Conservation (phyloP, 345 rosid genomes). For the Stellera chamaejasme region DNA sequence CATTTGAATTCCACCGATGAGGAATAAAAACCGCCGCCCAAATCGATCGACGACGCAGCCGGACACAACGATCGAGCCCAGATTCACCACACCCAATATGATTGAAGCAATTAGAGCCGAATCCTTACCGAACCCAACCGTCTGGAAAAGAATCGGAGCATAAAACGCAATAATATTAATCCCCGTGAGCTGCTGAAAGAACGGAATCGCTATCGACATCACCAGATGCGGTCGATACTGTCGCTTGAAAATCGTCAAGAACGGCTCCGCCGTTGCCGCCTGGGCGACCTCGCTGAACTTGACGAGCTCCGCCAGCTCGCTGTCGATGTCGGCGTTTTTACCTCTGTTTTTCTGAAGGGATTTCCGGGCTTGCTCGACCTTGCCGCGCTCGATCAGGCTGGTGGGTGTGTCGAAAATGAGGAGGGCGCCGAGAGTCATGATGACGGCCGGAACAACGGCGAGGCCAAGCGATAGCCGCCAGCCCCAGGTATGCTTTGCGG, state of each 20-base stretch:
- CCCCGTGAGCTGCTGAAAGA: slow-evolving; percentile 78
- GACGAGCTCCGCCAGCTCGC: slow-evolving; percentile 43
- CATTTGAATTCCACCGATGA: slow-evolving; percentile 61
- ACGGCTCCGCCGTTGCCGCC: slow-evolving; percentile 40
- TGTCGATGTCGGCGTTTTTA: slow-evolving; percentile 31
- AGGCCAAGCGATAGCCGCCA: slow-evolving; percentile 87
- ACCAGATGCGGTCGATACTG: slow-evolving; percentile 68
- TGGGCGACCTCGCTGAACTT: slow-evolving; percentile 38
- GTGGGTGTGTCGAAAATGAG: slow-evolving; percentile 64
- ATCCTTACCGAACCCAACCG: slow-evolving; percentile 67
- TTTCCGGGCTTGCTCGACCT: slow-evolving; percentile 37
- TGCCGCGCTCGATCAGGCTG: slow-evolving; percentile 68
- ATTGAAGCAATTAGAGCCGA: slow-evolving; percentile 58
- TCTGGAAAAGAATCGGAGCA: slow-evolving; percentile 68
- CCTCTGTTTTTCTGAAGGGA: slow-evolving; percentile 47
- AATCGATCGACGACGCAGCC: slow-evolving; percentile 53
- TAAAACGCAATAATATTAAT: slow-evolving; percentile 72
- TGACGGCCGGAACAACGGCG: slow-evolving; percentile 55
- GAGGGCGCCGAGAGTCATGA: slow-evolving; percentile 66
- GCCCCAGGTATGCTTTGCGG: slow-evolving; percentile 51
- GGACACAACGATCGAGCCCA: slow-evolving; percentile 50
- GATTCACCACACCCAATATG: slow-evolving; percentile 63
- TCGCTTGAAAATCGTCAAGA: slow-evolving; percentile 48
- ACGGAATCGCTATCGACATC: slow-evolving; percentile 57
- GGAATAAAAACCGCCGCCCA: slow-evolving; percentile 69